Conservation (phyloP, 148 eudicot species). For the Rhododendron mucronatum region DNA sequence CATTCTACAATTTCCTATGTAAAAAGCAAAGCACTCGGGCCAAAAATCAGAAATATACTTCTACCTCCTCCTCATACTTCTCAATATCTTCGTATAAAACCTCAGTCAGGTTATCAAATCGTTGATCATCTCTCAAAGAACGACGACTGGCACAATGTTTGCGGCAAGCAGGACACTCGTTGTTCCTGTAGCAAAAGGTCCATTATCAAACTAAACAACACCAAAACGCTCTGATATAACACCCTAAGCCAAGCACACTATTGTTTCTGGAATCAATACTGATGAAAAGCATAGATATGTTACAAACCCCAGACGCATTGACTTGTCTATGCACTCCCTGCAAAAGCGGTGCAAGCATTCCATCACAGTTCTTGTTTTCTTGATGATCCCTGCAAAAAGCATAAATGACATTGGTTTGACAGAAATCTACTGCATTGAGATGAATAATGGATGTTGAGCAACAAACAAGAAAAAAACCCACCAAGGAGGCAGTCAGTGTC, state of each 20-base stretch:
- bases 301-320: conserved; percentile 93
- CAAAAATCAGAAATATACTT: conserved; percentile 9
- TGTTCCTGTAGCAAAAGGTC: conserved; percentile 28
- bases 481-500: background rate
- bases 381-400: conserved; percentile 65
- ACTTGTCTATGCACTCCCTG: conserved; percentile 98
- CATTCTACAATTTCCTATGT: background rate
- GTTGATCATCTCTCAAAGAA: conserved; percentile 55
- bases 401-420: background rate
- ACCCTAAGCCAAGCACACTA: background rate
- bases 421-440: background rate
- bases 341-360: conserved; percentile 98
- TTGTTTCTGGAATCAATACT: conserved; percentile 3
- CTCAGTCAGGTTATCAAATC: conserved; percentile 38
- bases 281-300: conserved; percentile 1
- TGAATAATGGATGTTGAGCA: background rate
- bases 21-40: background rate
- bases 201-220: background rate
- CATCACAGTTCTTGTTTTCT: conserved; percentile 97
- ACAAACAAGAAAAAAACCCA: background rate
- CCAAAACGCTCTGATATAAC: conserved; percentile 9
- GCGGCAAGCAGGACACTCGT: conserved; percentile 62
- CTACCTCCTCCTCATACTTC: conserved; percentile 61
- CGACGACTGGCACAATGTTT: conserved; percentile 59
- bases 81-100: conserved; percentile 46